Conservation (phyloP, 169 alveolate species). For the Plasmodium sp. region DNA sequence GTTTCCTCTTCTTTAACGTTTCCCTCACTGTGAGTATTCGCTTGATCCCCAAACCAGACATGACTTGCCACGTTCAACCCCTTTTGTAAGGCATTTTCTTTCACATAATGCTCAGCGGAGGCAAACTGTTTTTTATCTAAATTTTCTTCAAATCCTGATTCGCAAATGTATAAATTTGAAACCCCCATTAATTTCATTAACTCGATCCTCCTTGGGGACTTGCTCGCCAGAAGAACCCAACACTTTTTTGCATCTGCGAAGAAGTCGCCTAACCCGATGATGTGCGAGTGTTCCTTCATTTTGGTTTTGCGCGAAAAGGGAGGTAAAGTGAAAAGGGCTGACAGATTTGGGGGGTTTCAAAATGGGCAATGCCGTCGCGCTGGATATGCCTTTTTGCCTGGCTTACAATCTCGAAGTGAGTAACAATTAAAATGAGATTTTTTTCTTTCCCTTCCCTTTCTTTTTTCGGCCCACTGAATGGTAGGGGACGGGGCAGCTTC, state of each 20-base stretch:
- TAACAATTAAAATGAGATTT: background rate
- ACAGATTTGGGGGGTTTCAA: background rate
- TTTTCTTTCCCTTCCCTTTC: background rate
- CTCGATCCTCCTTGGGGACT: slow-evolving; percentile 69
- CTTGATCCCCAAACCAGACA: slow-evolving; percentile 74
- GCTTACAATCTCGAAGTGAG: background rate
- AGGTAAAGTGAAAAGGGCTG: background rate
- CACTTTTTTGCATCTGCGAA: slow-evolving; percentile 26
- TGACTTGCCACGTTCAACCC: slow-evolving; percentile 79
- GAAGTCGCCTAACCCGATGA: slow-evolving; percentile 48
- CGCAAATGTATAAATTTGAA: slow-evolving; percentile 40
- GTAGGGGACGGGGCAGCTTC: background rate
- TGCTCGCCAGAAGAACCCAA: slow-evolving; percentile 62
- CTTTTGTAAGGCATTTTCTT: slow-evolving; percentile 81
- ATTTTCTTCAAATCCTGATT: slow-evolving; percentile 83
- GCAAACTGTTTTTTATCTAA: slow-evolving; percentile 76
- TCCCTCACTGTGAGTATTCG: background rate
- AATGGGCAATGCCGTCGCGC: background rate
- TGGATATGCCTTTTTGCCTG: background rate
- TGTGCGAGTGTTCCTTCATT: slow-evolving; percentile 26
- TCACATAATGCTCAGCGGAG: slow-evolving; percentile 79
- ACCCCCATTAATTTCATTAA: slow-evolving; percentile 60
- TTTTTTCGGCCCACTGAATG: background rate
- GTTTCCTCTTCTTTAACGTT: background rate
- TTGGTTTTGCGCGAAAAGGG: background rate